Base-by-base conservation (phyloP, 345 rosid genomes). In the Luvunga scandens region DNA sequence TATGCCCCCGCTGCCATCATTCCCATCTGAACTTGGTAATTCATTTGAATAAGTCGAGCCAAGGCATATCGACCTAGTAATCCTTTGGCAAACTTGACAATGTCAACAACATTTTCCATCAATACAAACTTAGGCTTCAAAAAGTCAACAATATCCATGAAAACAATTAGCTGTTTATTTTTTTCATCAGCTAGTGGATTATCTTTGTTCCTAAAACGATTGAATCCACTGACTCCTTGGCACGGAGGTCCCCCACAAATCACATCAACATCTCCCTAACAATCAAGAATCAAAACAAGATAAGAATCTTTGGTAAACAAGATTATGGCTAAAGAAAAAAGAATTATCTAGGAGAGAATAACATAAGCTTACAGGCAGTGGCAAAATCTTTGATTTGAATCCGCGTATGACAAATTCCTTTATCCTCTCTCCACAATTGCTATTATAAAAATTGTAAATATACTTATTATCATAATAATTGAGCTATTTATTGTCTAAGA, bases 1-100 rank as follows among this genome's bases (percentile, higher is more conserved):
- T 94, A 94, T 19, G 96, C 88, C 7, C 97, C 97, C n/a, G 97
- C 97, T 5, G 91, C 94, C 94, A 94, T 85, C 91, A 94, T 85
- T 22, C 98, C 98, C 79, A 91, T 57, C 14, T 94, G 87, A 0
- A 88, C 75, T 81, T 94, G 98, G 69, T 88, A 94, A 71, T 90
- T 90, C 90, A 92, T 87, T 27, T 85, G 77, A 7, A 93, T 63
- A 21, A 94, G 87, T 16, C 92, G 79, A n/a, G 86, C 92, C 53
- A 94, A 69, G 9, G 93, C 97, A 85, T 90, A 90, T 12, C 94
- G 83, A 5, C 97, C 97, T 66, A 89, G 82, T 74, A 75, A 82
- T 13, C 97, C 94, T 67, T 76, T 70, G 1, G 86, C 78, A 76
- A 93, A 89, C 79, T 83, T 93, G 5, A 94, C 62, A 9, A 93